These are phyloP conservation scores for Penstemon newberryi DNA, from an alignment of 257 asterid genomes.

Conservation along the genomic window DNA sequence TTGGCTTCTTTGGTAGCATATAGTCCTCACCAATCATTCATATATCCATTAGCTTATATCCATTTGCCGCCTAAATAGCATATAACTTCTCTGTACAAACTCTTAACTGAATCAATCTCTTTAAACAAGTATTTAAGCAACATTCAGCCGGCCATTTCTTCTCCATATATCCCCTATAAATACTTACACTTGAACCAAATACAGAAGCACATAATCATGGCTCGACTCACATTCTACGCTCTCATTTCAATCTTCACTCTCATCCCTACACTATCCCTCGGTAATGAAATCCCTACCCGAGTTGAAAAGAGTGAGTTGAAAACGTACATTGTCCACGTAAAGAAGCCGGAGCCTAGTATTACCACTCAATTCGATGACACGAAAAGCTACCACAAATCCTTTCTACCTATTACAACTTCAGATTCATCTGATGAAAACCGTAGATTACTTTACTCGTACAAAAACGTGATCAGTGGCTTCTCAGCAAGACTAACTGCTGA, in stretches of 20 bases:
- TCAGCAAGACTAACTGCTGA: conserved; percentile 30
- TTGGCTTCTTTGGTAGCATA: conserved; percentile 6
- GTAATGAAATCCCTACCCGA: neutral
- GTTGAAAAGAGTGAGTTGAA: neutral
- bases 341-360: conserved; percentile 2
- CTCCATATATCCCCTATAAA: conserved; percentile 14
- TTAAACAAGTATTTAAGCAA: neutral
- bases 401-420: neutral
- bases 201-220: conserved; percentile 12
- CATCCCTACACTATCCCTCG: neutral
- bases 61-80: conserved; percentile 23
- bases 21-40: conserved; percentile 8
- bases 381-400: conserved; percentile 24
- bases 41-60: conserved; percentile 12
- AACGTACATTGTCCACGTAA: conserved; percentile 33
- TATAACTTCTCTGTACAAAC: conserved; percentile 16
- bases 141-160: conserved; percentile 20
- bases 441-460: conserved; percentile 29
- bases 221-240: conserved; percentile 2
- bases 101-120: neutral
- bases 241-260: conserved; percentile 10
- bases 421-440: conserved; percentile 9
- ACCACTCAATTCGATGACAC: conserved; percentile 10
- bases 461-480: conserved; percentile 33
- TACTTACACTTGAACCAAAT: neutral